Conservation (phyloP, 352 stramenopile genomes). For the Phytophthora cajani region DNA sequence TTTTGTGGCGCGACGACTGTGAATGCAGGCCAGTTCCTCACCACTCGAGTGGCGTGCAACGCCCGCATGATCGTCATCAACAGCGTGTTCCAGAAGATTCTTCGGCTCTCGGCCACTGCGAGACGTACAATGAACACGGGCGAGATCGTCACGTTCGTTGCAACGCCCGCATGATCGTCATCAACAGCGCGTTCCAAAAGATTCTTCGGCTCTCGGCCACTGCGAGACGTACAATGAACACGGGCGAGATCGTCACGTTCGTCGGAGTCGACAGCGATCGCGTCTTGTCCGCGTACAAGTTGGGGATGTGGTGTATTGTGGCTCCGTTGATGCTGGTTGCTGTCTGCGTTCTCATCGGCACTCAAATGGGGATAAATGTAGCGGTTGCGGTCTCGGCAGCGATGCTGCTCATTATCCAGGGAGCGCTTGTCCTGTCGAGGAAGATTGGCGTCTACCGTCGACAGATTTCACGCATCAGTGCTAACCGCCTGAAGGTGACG, state of each 20-base stretch:
- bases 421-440: conserved; percentile 4
- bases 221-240: conserved; percentile 46
- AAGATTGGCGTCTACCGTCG: conserved; percentile 23
- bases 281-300: conserved; percentile 31
- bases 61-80: conserved; percentile 60
- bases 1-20: conserved; percentile 42
- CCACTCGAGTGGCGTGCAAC: conserved; percentile 47
- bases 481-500: conserved; percentile 88
- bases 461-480: conserved; percentile 38
- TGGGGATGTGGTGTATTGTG: conserved; percentile 9
- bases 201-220: conserved; percentile 52
- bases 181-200: conserved; percentile 66
- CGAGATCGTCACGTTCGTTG: conserved; percentile 62
- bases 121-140: conserved; percentile 49
- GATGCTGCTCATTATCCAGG: conserved; percentile 23
- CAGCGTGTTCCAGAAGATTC: conserved; percentile 59
- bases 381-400: not conserved
- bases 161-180: conserved; percentile 56
- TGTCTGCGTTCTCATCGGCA: conserved; percentile 13
- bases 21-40: conserved; percentile 58
- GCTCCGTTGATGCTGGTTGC: not conserved
- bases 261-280: conserved; percentile 45
- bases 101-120: conserved; percentile 50
- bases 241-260: conserved; percentile 63
- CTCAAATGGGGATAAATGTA: conserved; percentile 19